Evolutionary conservation across 129 eudicot species (phyloP), one percentile per base, ranked within the genome.

Genomic region (Artemisia argyi): DNA sequence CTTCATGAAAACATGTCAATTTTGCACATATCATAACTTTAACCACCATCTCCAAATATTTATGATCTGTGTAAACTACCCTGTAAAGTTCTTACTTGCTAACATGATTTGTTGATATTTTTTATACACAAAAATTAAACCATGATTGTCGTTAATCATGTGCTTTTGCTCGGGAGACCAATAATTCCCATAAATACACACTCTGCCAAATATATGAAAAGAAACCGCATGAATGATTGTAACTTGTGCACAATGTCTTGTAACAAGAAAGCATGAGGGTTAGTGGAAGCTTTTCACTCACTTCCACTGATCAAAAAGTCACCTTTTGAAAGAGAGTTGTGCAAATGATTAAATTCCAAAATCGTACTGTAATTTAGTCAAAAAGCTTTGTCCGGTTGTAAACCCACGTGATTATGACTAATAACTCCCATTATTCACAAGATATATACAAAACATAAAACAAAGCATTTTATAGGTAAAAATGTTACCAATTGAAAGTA

Each of bases 301-400:
- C 75, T 77, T 61, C 81, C 76, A 77, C 76, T 66, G 26, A 48
- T 75, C 10, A 16, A 57, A 69, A 61, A 77, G 71, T 39, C 52
- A 15, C 65, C 79, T 74, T 74, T 65, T 6, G 50, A 28, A 16
- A n/a, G 28, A 18, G 53, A 51, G 48, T 65, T 54, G 65, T 42
- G 71, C 12, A 39, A 77, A 69, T 77, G 65, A 77, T 77, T 77
- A 68, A 71, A 76, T 68, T 68, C 80, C 80, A 76, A 76, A 66
- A 59, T 60, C 46, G 60, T 15, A 18, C 28, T 58, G 58, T 76
- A 69, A 70, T 61, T 69, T 77, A 61, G 81, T 69, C 81, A 77
- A 77, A 77, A 69, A 61, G 81, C 57, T 61, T 61, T 35, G 6
- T 28, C 74, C 70, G 68, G 61, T 42, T 69, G 48, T 69, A 20